Evolutionary conservation across 1,284 basidiomycete genomes (phyloP), one percentile per base, ranked within the genome.

Genomic region (Testicularia cyperi): DNA sequence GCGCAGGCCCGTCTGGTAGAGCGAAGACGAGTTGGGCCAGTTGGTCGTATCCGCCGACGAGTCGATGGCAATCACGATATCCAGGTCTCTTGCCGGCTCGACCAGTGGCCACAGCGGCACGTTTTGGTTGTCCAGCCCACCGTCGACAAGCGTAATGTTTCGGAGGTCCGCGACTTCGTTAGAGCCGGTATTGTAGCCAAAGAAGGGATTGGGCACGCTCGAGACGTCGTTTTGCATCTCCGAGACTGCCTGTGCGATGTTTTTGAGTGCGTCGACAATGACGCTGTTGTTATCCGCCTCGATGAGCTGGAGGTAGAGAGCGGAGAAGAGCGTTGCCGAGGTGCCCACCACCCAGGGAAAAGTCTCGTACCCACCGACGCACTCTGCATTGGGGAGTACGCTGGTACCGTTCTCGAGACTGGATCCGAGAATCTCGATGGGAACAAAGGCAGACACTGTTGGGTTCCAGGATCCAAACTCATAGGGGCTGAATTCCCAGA

Each of bases 21-120:
- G 69, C 3, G 80, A 73, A 0, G 80, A 78, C 5, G 80, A 80
- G 67, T 88, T 88, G 38, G 87, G 85, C 84, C 84, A 88, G 47
- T 82, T 79, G 10, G 43, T 48, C 3, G 48, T 31, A 36, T 85
- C 83, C 49, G 83, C 80, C 44, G 83, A 84, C 4, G 80, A 80
- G 66, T 89, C 88, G 7, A 86, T 71, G 2, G 83, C 85, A n/a
- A 89, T 80, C 41, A 89, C 80, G 5, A 85, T 80, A 70, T 89
- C 87, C 21, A 88, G 43, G 0, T 68, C 78, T 31, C 87, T 80
- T 1, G 82, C 81, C 33, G 82, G 84, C 31, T 86, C 83, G 44
- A 88, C 80, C 7, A 86, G 71, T 4, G 84, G 82, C 9, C 81
- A 82, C 18, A 86, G 79, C 0, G 87, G 87, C 14, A 87, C 77